Base-by-base conservation (phyloP, 495 filamentous ascomycete genomes). In the Xylaria longipes region DNA sequence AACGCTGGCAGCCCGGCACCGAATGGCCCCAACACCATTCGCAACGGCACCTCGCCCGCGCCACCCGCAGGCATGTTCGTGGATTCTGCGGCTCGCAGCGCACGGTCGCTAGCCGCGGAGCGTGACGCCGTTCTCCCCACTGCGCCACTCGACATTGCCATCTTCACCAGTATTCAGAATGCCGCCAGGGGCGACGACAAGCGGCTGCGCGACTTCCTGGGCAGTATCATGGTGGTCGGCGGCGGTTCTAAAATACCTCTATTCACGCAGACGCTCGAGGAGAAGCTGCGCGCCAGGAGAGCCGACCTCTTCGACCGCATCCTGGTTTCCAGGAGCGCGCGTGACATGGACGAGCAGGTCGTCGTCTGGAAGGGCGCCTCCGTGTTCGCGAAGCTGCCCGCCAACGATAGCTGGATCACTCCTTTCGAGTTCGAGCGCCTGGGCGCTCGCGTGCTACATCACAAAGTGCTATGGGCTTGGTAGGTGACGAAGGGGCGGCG, bases 331-430 rank as follows among this genome's bases (percentile, higher is more conserved):
- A 88, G 89, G 20, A 95, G 94, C 45, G 97, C 96, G 1, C 82
- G 96, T 72, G 96, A 99, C 75, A 88, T 99, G 78, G 96, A 98
- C 79, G 92, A 94, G 29, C 94, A 97, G 78, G 94, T 97, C 7
- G 92, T 98, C 39, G 91, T 92, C 8, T 99, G 96, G 96, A 99
- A 99, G 86, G 96, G 96, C 2, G 97, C 92, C 4, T 97, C 94
- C 76, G 93, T 99, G 35, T 99, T 98, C 85, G 94, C 93, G n/a
- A 95, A 97, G 82, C 83, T 99, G 78, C 83, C 85, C 37, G 93
- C 92, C 12, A 97, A 98, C 81, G 97, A 99, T 82, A 94, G 91
- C 80, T 98, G 96, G 96, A 94, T 98, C 73, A 91, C 91, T 1
- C 86, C 89, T 67, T 83, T 91, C 68, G 96, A 98, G 82, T 98